Base-by-base conservation (phyloP, 2,329 filamentous ascomycete species). In the Elsinoe fawcettii region DNA sequence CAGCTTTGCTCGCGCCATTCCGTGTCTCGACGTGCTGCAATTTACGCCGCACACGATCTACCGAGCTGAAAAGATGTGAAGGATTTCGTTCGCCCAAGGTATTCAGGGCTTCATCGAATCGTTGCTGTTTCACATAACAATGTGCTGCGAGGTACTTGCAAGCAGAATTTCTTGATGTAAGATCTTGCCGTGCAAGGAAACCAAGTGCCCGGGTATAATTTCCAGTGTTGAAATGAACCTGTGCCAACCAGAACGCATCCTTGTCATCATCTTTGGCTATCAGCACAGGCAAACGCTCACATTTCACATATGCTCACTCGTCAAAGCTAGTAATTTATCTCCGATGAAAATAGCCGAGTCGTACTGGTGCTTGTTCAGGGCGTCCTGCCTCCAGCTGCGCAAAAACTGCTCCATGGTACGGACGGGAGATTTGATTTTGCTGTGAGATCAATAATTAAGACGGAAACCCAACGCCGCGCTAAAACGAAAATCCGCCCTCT, bases 231-330 rank as follows among this genome's bases (percentile, higher is more conserved):
- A 97, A 99, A 73, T 99, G 92, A 36, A 96, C 90, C 73, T 97
- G 92, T n/a, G 93, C 93, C 43, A 99, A 85, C 87, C 90, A 96
- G 69, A 96, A 96, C 39, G 91, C 92, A 71, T 99, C 93, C 63
- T 89, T 86, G 67, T 96, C 90, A 70, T 92, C 88, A 67, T 91
- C 93, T 96, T 63, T 7, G 23, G 12, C 27, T 9, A 8, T 41
- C 34, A 53, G 20, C 9, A 22, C 20, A 25, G 14, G 34, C 20
- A 2, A 2, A 51, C 47, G 23, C 16, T 32, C 11, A 9, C 51
- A 9, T 11, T 25, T 16, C 14, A 22, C 23, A 3, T 44, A n/a
- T 44, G 73, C 83, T 63, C 73, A 96, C 92, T 89, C 36, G 92
- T 97, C 67, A 99, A 78, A 58, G 93, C 93, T 58, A 97, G 80